Percentiles rank a stretch among this genome's conserved stretches.
Evolutionary conservation across 2,329 filamentous ascomycete species (phyloP).

Genomic region (Fusarium oligoseptatum): DNA sequence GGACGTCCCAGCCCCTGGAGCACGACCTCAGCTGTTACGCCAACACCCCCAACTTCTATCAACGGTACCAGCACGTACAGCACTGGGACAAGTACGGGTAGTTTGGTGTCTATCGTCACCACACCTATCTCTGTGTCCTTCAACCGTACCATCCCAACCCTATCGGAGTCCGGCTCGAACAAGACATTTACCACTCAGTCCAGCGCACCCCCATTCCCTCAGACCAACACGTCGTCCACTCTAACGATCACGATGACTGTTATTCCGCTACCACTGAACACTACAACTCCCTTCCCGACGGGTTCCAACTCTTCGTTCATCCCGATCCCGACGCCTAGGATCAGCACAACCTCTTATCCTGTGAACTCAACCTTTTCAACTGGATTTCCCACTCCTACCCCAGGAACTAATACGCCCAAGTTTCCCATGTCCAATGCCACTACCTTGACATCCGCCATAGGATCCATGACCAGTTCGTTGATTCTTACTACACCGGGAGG

Average conservation of each 20-base stretch:
- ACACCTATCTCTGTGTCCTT: constrained; percentile 19
- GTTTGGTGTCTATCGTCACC: constrained; percentile 8
- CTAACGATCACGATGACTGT: constrained; percentile 12
- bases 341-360: constrained; percentile 11
- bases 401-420: constrained; percentile 13
- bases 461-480: constrained; percentile 14
- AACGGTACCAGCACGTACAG: constrained; percentile 15
- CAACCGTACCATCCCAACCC: constrained; percentile 5
- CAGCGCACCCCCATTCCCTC: constrained; percentile 28
- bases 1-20: constrained; percentile 1
- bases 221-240: constrained; percentile 31
- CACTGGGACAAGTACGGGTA: constrained; percentile 5
- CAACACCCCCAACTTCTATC: constrained; percentile 13
- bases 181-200: constrained; percentile 8
- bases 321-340: not conserved
- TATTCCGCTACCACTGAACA: constrained; percentile 17
- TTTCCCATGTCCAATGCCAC: constrained; percentile 39
- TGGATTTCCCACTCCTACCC: constrained; percentile 8
- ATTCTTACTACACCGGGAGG: constrained; percentile 19
- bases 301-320: not conserved
- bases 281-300: constrained; percentile 3
- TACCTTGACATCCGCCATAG: not conserved
- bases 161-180: not conserved
- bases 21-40: constrained; percentile 2
- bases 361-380: constrained; percentile 23